A percentile compares a stretch with the other conserved stretches of the same genome.
Evolutionary conservation across 2,329 filamentous ascomycete genomes (phyloP).

Genomic region (Ascochyta pisi): DNA sequence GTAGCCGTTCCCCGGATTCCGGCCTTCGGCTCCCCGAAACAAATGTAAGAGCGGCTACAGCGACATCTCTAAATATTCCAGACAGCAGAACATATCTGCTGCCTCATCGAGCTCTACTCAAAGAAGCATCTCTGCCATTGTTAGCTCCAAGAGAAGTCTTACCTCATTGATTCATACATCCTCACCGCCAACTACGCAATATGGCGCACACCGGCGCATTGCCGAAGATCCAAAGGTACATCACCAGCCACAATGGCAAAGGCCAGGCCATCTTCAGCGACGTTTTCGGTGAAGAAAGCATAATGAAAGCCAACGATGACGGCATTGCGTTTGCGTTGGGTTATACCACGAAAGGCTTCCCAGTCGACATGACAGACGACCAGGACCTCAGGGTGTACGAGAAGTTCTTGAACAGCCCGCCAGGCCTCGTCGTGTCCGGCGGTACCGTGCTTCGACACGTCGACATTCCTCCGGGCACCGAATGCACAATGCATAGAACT

Average conservation of each 20-base stretch:
- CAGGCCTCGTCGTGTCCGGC: slow-evolving; percentile 58
- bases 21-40: slow-evolving; percentile 34
- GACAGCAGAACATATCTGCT: not conserved
- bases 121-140: not conserved
- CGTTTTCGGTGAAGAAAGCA: slow-evolving; percentile 45
- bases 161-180: not conserved
- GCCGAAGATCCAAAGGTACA: slow-evolving; percentile 44
- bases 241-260: slow-evolving; percentile 46
- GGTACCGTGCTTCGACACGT: slow-evolving; percentile 57
- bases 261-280: slow-evolving; percentile 49
- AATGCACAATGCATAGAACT: slow-evolving; percentile 51
- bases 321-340: slow-evolving; percentile 57
- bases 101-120: not conserved
- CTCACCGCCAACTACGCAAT: not conserved
- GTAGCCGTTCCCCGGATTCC: slow-evolving; percentile 19
- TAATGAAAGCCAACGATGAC: slow-evolving; percentile 50
- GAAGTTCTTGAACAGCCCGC: slow-evolving; percentile 52
- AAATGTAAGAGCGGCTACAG: slow-evolving; percentile 17
- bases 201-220: slow-evolving; percentile 45
- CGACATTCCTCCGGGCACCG: slow-evolving; percentile 46
- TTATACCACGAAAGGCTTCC: slow-evolving; percentile 58
- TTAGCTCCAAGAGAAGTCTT: not conserved
- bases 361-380: slow-evolving; percentile 55
- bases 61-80: not conserved
- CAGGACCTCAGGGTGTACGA: slow-evolving; percentile 57